Conservation (phyloP, 768 basidiomycete species). For the Rubroboletus pulcherrimus region DNA sequence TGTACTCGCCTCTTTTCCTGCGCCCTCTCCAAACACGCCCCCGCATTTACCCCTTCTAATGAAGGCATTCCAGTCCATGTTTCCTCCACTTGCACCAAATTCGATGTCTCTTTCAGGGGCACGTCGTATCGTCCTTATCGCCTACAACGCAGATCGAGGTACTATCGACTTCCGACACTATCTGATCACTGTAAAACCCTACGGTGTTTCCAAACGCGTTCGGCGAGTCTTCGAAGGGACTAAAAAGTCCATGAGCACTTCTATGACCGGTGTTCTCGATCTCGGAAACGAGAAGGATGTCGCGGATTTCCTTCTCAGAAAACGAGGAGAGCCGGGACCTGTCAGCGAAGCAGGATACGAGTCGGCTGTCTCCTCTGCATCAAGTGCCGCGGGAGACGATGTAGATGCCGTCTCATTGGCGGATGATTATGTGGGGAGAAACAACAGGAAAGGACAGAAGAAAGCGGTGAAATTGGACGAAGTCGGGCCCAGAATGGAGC, state of each 20-base stretch:
- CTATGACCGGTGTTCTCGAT: constrained; percentile 54
- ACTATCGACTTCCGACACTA: constrained; percentile 94
- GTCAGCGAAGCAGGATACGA: constrained; percentile 66
- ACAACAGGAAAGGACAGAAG: constrained; percentile 88
- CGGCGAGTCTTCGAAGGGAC: constrained; percentile 76
- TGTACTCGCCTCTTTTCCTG: constrained; percentile 85
- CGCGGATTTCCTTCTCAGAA: constrained; percentile 87
- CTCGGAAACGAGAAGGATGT: constrained; percentile 91
- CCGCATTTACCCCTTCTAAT: constrained; percentile 87
- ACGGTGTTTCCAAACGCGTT: constrained; percentile 90
- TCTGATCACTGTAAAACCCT: constrained; percentile 90
- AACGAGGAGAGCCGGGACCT: constrained; percentile 56
- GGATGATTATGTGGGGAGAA: constrained; percentile 91
- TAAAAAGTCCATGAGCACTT: constrained; percentile 24
- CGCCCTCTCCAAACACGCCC: constrained; percentile 67
- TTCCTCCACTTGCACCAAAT: constrained; percentile 87
- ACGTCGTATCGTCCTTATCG: constrained; percentile 88
- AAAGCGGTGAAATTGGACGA: constrained; percentile 91
- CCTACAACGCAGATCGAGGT: constrained; percentile 82
- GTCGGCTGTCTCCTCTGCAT: constrained; percentile 74
- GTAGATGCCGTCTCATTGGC: constrained; percentile 77
- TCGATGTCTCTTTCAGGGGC: constrained; percentile 81
- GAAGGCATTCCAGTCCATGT: constrained; percentile 95
- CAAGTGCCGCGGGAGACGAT: constrained; percentile 83
- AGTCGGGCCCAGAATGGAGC: constrained; percentile 93